Evolutionary conservation across 2,329 filamentous ascomycete species (phyloP).

Genomic region (Cladosporium sp.): DNA sequence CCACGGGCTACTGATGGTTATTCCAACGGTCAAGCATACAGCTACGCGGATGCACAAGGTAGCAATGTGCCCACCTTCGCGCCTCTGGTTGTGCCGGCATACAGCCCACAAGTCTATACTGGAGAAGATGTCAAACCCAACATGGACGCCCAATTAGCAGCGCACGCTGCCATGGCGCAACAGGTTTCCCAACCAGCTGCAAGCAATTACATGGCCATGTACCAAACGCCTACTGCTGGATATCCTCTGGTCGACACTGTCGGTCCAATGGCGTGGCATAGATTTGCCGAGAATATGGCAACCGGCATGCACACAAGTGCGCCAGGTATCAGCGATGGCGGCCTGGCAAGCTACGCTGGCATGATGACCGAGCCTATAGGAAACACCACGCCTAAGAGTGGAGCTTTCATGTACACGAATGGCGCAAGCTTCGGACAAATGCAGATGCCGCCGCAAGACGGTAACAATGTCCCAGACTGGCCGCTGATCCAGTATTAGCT

Average conservation of each 20-base stretch:
- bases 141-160: conserved; percentile 20
- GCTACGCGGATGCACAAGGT: conserved; percentile 18
- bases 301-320: conserved; percentile 11
- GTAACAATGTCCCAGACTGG: conserved; percentile 19
- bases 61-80: background rate
- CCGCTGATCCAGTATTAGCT: conserved; percentile 22
- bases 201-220: conserved; percentile 19
- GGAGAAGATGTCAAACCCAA: conserved; percentile 20
- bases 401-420: conserved; percentile 4
- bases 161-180: conserved; percentile 17
- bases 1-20: conserved; percentile 8
- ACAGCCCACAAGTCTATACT: conserved; percentile 15
- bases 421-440: conserved; percentile 14
- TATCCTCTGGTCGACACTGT: background rate
- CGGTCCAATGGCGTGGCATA: conserved; percentile 29
- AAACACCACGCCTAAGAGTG: background rate
- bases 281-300: conserved; percentile 28
- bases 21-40: conserved; percentile 11
- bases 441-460: conserved; percentile 19
- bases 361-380: conserved; percentile 7
- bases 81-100: conserved; percentile 7
- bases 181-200: conserved; percentile 12
- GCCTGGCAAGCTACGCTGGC: background rate
- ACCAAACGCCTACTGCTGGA: conserved; percentile 15
- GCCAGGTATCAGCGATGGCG: background rate